Percentiles rank a stretch among this genome's conserved stretches.
Conservation (phyloP, 768 basidiomycete genomes). For the Galerina sulciceps region DNA sequence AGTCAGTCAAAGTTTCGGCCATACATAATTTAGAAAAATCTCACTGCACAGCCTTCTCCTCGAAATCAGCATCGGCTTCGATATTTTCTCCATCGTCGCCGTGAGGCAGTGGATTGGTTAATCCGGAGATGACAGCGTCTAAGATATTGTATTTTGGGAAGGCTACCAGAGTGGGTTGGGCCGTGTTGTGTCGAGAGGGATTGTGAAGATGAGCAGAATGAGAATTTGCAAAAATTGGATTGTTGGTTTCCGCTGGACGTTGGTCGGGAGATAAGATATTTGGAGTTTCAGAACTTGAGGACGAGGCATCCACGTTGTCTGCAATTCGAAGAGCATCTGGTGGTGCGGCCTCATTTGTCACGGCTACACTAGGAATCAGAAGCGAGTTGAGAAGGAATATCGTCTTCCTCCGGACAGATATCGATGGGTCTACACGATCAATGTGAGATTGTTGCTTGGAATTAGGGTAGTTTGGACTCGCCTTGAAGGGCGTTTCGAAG, state of each 20-base stretch:
- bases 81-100: slow-evolving; percentile 69
- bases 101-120: slow-evolving; percentile 61
- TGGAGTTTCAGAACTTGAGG: slow-evolving; percentile 4
- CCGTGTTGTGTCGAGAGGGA: slow-evolving; percentile 59
- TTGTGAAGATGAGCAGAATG: slow-evolving; percentile 66
- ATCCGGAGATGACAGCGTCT: slow-evolving; percentile 51
- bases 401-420: slow-evolving; percentile 76
- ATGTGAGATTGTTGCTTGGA: not conserved
- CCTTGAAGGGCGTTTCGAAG: slow-evolving; percentile 67
- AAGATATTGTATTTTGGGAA: slow-evolving; percentile 51
- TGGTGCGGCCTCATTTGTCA: slow-evolving; percentile 19
- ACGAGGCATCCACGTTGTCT: slow-evolving; percentile 6
- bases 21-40: slow-evolving; percentile 17
- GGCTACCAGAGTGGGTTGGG: slow-evolving; percentile 49
- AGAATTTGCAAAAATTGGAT: slow-evolving; percentile 70
- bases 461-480: slow-evolving; percentile 25
- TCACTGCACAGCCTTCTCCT: slow-evolving; percentile 65
- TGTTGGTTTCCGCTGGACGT: slow-evolving; percentile 14
- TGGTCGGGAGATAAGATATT: slow-evolving; percentile 27
- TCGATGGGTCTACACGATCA: slow-evolving; percentile 67
- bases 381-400: slow-evolving; percentile 78
- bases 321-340: slow-evolving; percentile 12
- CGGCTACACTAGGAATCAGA: slow-evolving; percentile 49
- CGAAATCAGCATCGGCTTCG: slow-evolving; percentile 62
- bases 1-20: not conserved